These are phyloP conservation scores for Erodium texanum DNA, from an alignment of 441 rosid species.

Conservation along the genomic window DNA sequence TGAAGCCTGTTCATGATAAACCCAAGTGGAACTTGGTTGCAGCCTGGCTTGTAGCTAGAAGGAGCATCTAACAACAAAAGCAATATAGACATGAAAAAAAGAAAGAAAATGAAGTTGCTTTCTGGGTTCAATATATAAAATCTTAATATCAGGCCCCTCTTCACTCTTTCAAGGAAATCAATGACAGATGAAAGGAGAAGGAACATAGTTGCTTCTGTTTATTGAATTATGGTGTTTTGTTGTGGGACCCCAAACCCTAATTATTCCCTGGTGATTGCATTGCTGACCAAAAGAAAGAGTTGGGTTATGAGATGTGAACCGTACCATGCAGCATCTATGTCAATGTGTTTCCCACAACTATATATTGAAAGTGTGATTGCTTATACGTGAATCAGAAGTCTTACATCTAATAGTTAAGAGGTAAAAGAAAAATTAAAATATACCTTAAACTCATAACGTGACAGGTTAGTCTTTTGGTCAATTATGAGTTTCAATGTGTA, in stretches of 20 bases:
- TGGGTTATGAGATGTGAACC: background rate
- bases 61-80: background rate
- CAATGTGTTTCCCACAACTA: too few species aligned
- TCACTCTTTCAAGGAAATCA: background rate
- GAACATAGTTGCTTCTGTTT: background rate
- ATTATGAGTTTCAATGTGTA: too few species aligned
- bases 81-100: too few species aligned
- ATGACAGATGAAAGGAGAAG: background rate
- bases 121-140: background rate
- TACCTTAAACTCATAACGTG: too few species aligned
- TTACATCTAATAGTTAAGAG: too few species aligned
- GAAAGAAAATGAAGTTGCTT: background rate
- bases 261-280: background rate
- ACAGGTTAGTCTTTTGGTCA: too few species aligned
- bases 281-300: background rate
- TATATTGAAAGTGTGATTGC: too few species aligned
- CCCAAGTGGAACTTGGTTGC: background rate
- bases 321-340: too few species aligned
- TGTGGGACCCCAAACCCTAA: background rate
- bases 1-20: too few species aligned
- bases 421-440: too few species aligned
- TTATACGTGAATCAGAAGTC: too few species aligned
- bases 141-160: background rate
- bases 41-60: conserved; percentile 1
- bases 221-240: background rate